A percentile compares a stretch with the other conserved stretches of the same genome.
Evolutionary conservation across 2,329 filamentous ascomycete genomes (phyloP).

Genomic region (Sarocladiaceae sp.): DNA sequence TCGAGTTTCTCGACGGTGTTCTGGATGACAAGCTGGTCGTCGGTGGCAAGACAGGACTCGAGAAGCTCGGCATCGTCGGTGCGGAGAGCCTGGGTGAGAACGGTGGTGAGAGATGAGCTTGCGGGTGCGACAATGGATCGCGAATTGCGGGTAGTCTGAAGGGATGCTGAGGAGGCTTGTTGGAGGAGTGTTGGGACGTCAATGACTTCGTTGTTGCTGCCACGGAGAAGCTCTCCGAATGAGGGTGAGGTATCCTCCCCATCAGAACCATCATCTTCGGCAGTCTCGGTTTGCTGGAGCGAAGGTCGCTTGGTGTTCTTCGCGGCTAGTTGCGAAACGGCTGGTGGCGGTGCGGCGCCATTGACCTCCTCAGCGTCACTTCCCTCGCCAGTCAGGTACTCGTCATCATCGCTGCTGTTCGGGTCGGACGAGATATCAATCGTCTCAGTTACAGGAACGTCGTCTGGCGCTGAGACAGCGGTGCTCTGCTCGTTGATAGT

Average conservation of each 20-base stretch:
- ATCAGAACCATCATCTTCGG: constrained; percentile 16
- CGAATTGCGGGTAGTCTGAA: constrained; percentile 29
- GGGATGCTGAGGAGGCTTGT: constrained; percentile 24
- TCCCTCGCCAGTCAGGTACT: constrained; percentile 35
- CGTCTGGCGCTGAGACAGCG: constrained; percentile 40
- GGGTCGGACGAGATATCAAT: constrained; percentile 55
- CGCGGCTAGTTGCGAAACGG: constrained; percentile 18
- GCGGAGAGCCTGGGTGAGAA: constrained; percentile 87
- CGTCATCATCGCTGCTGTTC: constrained; percentile 37
- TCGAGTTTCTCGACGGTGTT: constrained; percentile 88
- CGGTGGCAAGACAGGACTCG: constrained; percentile 83
- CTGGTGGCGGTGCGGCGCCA: constrained; percentile 2
- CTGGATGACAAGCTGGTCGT: constrained; percentile 69
- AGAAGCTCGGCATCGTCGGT: constrained; percentile 87
- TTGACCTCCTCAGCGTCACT: constrained; percentile 24
- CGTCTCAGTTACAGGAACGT: constrained; percentile 31
- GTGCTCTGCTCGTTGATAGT: constrained; percentile 54
- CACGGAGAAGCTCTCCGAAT: constrained; percentile 80
- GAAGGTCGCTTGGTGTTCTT: constrained; percentile 12
- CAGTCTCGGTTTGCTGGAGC: constrained; percentile 2
- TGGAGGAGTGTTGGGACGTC: constrained; percentile 63
- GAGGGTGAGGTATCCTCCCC: constrained; percentile 51
- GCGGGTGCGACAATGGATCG: constrained; percentile 57
- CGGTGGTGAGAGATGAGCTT: constrained; percentile 78
- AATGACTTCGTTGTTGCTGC: constrained; percentile 61